Evolutionary conservation across 169 alveolate genomes (phyloP).

Genomic region (Amoebophrya sp.): DNA sequence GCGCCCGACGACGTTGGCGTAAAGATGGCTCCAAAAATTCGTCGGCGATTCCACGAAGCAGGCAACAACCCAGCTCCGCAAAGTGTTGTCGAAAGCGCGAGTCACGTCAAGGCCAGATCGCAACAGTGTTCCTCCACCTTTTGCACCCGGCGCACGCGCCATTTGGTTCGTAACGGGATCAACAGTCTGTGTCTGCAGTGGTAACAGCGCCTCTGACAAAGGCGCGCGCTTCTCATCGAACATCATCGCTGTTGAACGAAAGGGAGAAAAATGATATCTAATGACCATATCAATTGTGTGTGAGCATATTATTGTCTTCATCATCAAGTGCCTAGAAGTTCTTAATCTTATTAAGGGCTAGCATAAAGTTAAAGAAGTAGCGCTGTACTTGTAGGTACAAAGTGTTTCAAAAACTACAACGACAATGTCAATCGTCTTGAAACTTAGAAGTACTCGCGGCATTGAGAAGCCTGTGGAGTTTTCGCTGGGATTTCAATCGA

Average conservation of each 20-base stretch:
- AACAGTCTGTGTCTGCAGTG: background rate
- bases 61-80: background rate
- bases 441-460: background rate
- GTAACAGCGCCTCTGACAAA: background rate
- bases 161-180: background rate
- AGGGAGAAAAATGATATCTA: no score
- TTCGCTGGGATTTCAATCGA: background rate
- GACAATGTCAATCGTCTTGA: no score
- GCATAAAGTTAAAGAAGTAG: no score
- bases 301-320: no score
- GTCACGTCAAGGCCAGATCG: background rate
- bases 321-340: no score
- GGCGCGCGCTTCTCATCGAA: no score
- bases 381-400: no score
- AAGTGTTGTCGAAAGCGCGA: background rate
- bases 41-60: background rate
- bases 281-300: no score
- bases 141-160: background rate
- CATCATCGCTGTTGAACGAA: no score
- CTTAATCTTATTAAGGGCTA: no score
- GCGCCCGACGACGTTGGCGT: background rate
- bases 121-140: background rate
- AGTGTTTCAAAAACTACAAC: no score
- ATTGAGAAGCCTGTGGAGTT: background rate
- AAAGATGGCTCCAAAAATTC: background rate